Base-by-base conservation (phyloP, 805 yeast genomes). In the Ogataea nakhonphanomensis region DNA sequence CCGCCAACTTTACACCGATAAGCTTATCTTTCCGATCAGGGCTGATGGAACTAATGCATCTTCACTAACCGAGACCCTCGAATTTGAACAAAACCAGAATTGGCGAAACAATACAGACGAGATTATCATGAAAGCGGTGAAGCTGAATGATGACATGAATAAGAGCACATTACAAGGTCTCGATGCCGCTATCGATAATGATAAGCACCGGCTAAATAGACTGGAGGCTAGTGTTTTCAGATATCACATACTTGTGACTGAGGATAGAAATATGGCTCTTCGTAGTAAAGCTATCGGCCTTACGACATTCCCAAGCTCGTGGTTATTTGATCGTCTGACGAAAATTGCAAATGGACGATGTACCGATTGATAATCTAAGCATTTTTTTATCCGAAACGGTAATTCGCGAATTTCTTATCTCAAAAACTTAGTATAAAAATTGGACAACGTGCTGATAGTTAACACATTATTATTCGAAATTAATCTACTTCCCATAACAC, bases 91-190 rank as follows among this genome's bases (percentile, higher is more conserved):
- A 53, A 82, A 82, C 53, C 75, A 78, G 31, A 74, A 76, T 31
- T 83, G 90, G 91, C 69, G 85, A 58, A 69, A 79, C 11, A 78
- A 75, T 49, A 83, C 84, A 7, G 91, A 83, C 59, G 87, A 81
- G 50, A 72, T 81, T 27, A 79, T 81, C 37, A 68, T 72, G 60
- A 77, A 72, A 57, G 74, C 70, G 28, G 65, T 68, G 56, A 70
- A 67, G 36, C 36, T 50, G 35, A 59, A 54, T 41, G 59, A 63
- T 48, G 57, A 60, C 28, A 43, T 56, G 14, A 59, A 64, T 25
- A 54, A 61, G 34, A 47, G 54, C 14, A 37, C 58, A 25, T 35
- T 55, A 13, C 25, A 55, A 5, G 67, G 66, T 7, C 48, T 50
- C 35, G 49, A 53, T 25, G 45, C 43, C 23, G 38, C 47, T 22